Evolutionary conservation across 768 basidiomycete genomes (phyloP).

Genomic region (Mycena belliarum): DNA sequence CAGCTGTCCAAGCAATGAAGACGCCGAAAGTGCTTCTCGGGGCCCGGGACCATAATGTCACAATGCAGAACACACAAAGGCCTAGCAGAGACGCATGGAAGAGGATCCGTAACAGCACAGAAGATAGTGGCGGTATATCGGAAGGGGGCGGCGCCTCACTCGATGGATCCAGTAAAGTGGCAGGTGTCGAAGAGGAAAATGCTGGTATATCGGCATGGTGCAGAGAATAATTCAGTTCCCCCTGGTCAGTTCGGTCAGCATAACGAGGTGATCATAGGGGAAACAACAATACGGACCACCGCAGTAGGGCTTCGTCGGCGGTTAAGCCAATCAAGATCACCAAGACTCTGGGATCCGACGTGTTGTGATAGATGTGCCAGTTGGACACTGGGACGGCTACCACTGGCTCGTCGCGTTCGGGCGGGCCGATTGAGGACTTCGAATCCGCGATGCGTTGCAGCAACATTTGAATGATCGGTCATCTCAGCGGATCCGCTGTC

Average conservation of each 20-base stretch:
- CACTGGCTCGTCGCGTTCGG: conserved; percentile 35
- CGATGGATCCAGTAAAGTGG: conserved; percentile 29
- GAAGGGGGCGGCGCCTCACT: background rate
- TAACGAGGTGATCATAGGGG: conserved; percentile 17
- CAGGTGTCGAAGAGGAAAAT: conserved; percentile 50
- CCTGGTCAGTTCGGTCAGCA: conserved; percentile 43
- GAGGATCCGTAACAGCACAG: conserved; percentile 46
- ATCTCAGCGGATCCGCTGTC: conserved; percentile 42
- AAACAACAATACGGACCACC: conserved; percentile 52
- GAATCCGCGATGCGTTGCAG: conserved; percentile 42
- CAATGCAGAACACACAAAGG: conserved; percentile 55
- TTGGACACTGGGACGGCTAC: conserved; percentile 30
- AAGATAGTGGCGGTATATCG: conserved; percentile 30
- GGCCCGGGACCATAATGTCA: conserved; percentile 59
- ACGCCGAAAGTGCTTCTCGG: conserved; percentile 58
- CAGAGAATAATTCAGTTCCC: conserved; percentile 72
- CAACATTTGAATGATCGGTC: conserved; percentile 32
- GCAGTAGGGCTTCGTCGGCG: conserved; percentile 70
- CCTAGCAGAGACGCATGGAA: conserved; percentile 62
- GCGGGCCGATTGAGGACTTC: conserved; percentile 54
- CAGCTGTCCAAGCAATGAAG: conserved; percentile 61
- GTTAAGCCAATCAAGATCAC: conserved; percentile 79
- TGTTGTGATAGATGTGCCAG: conserved; percentile 21
- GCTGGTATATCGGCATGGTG: conserved; percentile 56
- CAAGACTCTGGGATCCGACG: conserved; percentile 45